Percentiles rank a stretch among this genome's conserved stretches.
Evolutionary conservation across 2,329 filamentous ascomycete genomes (phyloP).

Genomic region (Stemphylium vesicarium): DNA sequence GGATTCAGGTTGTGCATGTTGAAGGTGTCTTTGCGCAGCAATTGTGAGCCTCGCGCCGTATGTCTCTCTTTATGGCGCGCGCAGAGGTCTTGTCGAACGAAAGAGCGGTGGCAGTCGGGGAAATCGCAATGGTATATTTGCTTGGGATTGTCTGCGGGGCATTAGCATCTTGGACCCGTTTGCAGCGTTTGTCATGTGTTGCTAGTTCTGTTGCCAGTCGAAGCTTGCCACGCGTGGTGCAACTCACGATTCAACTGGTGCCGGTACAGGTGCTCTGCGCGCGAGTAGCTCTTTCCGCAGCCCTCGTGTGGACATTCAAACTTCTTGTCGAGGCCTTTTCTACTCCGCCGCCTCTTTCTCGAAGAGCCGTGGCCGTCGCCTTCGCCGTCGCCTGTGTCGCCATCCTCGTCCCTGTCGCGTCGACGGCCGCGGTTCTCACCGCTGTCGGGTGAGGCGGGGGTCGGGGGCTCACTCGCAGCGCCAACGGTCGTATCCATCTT

Average conservation of each 20-base stretch:
- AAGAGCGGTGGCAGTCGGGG: constrained; percentile 85
- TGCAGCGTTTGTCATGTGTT: background rate
- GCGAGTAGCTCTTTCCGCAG: constrained; percentile 94
- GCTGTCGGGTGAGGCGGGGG: constrained; percentile 43
- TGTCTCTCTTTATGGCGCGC: constrained; percentile 65
- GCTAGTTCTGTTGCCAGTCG: background rate
- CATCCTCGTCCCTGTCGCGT: constrained; percentile 43
- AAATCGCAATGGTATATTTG: constrained; percentile 95
- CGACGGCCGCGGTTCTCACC: constrained; percentile 47
- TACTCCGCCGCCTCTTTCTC: constrained; percentile 70
- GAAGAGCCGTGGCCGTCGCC: constrained; percentile 42
- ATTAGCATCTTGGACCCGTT: constrained; percentile 17
- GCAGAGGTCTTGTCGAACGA: constrained; percentile 92
- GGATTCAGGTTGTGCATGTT: constrained; percentile 57
- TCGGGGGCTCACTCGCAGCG: constrained; percentile 37
- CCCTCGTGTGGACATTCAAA: constrained; percentile 76
- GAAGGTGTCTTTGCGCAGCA: constrained; percentile 75
- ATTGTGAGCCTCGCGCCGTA: constrained; percentile 71
- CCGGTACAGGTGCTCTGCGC: constrained; percentile 94
- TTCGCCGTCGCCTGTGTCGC: constrained; percentile 35
- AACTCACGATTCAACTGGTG: constrained; percentile 90
- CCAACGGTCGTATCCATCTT: constrained; percentile 43
- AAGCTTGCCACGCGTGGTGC: background rate
- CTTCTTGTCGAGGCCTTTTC: constrained; percentile 79
- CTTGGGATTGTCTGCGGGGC: constrained; percentile 77